These are phyloP conservation scores for Nemania sp. DNA, from an alignment of 2,329 filamentous ascomycete species.

Conservation along the genomic window DNA sequence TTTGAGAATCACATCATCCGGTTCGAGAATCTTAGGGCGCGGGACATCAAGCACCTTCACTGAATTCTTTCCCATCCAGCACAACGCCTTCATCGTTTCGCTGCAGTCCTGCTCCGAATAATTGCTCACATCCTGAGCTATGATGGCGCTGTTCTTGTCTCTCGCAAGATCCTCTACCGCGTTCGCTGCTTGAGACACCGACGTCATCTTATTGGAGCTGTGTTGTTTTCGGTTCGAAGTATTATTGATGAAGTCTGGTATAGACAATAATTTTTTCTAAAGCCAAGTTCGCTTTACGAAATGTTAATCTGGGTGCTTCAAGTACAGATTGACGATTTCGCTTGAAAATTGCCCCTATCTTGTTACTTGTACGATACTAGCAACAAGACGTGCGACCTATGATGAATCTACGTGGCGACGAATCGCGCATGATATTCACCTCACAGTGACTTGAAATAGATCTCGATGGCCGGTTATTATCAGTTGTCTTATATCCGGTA, in stretches of 20 bases:
- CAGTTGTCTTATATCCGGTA: no score
- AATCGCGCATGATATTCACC: no score
- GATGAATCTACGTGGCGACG: no score
- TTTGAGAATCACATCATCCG: constrained; percentile 76
- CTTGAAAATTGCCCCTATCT: no score
- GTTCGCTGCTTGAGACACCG: constrained; percentile 68
- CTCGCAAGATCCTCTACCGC: constrained; percentile 68
- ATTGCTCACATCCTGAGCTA: constrained; percentile 69
- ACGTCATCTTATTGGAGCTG: constrained; percentile 51
- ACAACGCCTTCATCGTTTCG: constrained; percentile 76
- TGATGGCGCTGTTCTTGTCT: constrained; percentile 66
- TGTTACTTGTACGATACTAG: no score
- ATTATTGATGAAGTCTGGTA: neutral
- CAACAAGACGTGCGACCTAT: no score
- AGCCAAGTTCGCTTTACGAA: neutral
- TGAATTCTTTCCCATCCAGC: constrained; percentile 80
- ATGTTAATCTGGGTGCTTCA: no score
- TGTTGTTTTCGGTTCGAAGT: no score
- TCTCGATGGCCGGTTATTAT: no score
- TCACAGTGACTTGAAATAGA: no score
- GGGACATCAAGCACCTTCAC: constrained; percentile 71
- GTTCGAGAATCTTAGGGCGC: constrained; percentile 73
- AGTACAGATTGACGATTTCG: no score
- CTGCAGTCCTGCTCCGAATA: constrained; percentile 53
- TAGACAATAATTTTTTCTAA: neutral